Base-by-base conservation (phyloP, 2,329 filamentous ascomycete genomes). In the Salinomyces thailandicus region DNA sequence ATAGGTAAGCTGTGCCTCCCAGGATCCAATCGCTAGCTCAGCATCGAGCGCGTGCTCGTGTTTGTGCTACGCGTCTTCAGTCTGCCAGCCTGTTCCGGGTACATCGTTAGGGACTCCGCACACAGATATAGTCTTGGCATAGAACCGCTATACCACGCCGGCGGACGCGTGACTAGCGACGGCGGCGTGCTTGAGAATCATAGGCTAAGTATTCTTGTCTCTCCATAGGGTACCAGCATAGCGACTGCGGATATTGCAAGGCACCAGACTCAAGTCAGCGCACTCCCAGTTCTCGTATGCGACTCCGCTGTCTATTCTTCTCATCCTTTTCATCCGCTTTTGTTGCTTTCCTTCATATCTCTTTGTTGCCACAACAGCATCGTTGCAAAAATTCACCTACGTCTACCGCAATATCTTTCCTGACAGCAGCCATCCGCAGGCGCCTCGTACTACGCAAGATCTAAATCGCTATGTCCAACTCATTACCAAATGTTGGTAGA, bases 401-500 rank as follows among this genome's bases (percentile, higher is more conserved):
- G 5, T 27, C 19, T 22, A 16, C 18, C 17, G 9, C 22, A 9
- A 26, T 4, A 26, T 26, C 4, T 8, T 9, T 2, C 22, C n/a
- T 26, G 22, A n/a, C 9, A 26, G 22, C 43, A 29, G 41, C 36
- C 8, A 14, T 7, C 16, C n/a, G 14, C 37, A 85, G 83, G 80
- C 51, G 80, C 72, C 52, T 81, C 77, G 18, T 87, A 85, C 60
- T 86, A 84, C 62, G 74, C 74, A 24, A 67, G 67, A 33, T 68
- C 80, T 33, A 69, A 67, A 30, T 72, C 68, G 16, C 59, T 89
- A 50, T 77, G 69, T 31, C 68, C 78, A 5, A 61, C 66, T 1
- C 75, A 83, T 50, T 91, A 91, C 51, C 80, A 89, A 56, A 63
- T 57, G 29, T 66, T 91, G 24, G 63, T 89, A 30, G 75, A 86